A percentile compares a stretch with the other conserved stretches of the same genome.
Evolutionary conservation across 2,329 filamentous ascomycete species (phyloP).

Genomic region (Periconia digitata): DNA sequence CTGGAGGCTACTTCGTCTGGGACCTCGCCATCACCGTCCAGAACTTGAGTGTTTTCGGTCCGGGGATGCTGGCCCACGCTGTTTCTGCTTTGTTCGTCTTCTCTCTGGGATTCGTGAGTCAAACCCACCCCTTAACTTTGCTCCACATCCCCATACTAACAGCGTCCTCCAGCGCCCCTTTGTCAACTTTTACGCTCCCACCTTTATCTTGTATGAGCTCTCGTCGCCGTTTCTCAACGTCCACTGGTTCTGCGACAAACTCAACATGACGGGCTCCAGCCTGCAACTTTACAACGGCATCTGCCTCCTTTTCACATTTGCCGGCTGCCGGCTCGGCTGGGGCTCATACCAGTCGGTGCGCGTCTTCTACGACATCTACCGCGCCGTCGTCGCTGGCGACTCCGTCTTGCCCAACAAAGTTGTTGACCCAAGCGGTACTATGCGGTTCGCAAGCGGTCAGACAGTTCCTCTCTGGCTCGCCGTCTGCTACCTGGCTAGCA

Average conservation of each 20-base stretch:
- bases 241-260: constrained; percentile 91
- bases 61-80: constrained; percentile 78
- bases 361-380: constrained; percentile 68
- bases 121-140: constrained; percentile 1
- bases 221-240: constrained; percentile 84
- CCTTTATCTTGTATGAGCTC: constrained; percentile 86
- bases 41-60: constrained; percentile 71
- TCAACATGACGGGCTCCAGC: constrained; percentile 73
- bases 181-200: constrained; percentile 77
- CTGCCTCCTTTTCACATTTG: constrained; percentile 71
- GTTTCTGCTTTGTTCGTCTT: constrained; percentile 74
- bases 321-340: constrained; percentile 75
- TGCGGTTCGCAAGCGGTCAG: constrained; percentile 49
- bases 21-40: constrained; percentile 70
- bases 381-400: constrained; percentile 37
- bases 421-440: constrained; percentile 46
- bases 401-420: constrained; percentile 10
- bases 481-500: constrained; percentile 67
- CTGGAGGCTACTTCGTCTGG: constrained; percentile 82
- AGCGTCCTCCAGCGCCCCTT: constrained; percentile 66
- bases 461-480: constrained; percentile 70
- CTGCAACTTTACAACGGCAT: constrained; percentile 78
- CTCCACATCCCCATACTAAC: neutral
- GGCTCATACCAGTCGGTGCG: constrained; percentile 70
- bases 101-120: constrained; percentile 74